Percentiles rank a stretch among this genome's conserved stretches.
phyloP scores from a whole-genome alignment of 1,284 basidiomycete species.

The Heterobasidion parviporum region DNA sequence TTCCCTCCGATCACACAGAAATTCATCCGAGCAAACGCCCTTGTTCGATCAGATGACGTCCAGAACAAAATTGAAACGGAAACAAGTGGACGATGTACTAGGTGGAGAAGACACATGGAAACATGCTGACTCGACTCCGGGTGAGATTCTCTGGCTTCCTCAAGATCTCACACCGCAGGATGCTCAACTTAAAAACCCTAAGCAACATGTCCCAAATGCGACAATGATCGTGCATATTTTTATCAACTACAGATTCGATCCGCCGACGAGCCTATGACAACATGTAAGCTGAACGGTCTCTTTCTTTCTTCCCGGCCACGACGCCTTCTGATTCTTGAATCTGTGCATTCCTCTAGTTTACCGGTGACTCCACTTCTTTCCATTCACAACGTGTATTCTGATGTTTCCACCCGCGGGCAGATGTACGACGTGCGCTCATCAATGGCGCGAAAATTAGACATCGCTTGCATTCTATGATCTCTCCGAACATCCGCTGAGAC shows the following conservation, averaged over 20 bases:
- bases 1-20: conserved; percentile 7
- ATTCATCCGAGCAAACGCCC: neutral
- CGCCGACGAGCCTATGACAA: conserved; percentile 96
- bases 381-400: neutral
- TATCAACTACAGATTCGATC: conserved; percentile 95
- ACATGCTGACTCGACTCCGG: conserved; percentile 85
- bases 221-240: conserved; percentile 84
- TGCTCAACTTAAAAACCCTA: neutral
- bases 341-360: conserved; percentile 20
- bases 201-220: conserved; percentile 87
- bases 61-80: conserved; percentile 74
- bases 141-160: conserved; percentile 31
- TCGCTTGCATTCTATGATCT: neutral
- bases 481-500: too few relatives aligned
- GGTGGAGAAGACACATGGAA: conserved; percentile 94
- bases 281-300: conserved; percentile 54
- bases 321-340: conserved; percentile 3
- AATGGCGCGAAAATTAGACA: conserved; percentile 46
- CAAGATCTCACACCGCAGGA: neutral
- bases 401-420: conserved; percentile 20
- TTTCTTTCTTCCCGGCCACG: conserved; percentile 2
- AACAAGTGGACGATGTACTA: conserved; percentile 89
- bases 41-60: conserved; percentile 66
- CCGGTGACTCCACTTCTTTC: conserved; percentile 15
- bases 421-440: conserved; percentile 47